These are phyloP conservation scores for Heliamphora exappendiculata DNA, from an alignment of 148 eudicot species.

Conservation along the genomic window DNA sequence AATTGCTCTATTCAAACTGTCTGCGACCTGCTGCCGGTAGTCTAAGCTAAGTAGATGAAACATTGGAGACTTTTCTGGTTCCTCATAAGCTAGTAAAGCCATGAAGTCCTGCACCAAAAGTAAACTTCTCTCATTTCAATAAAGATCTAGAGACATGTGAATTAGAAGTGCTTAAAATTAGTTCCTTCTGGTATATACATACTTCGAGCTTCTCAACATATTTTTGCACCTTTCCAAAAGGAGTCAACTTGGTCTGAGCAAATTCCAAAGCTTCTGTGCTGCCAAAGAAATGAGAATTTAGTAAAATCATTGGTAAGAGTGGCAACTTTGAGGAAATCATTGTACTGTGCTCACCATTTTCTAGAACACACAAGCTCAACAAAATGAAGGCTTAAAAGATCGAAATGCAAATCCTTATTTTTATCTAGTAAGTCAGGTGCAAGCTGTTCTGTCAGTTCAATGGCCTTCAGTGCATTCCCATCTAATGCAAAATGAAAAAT, in stretches of 20 bases:
- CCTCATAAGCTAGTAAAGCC: constrained; percentile 86
- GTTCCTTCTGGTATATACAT: constrained; percentile 18
- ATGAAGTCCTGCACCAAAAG: constrained; percentile 53
- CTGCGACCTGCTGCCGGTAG: constrained; percentile 63
- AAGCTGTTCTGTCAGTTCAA: constrained; percentile 71
- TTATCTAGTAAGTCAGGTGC: constrained; percentile 68
- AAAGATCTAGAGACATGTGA: not conserved
- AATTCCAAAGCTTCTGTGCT: constrained; percentile 87
- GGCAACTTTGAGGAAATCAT: not conserved
- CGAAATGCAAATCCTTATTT: constrained; percentile 70
- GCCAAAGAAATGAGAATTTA: constrained; percentile 32
- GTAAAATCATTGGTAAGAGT: constrained; percentile 7
- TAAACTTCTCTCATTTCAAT: not conserved
- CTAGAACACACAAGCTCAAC: constrained; percentile 65
- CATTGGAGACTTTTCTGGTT: constrained; percentile 91
- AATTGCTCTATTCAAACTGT: constrained; percentile 69
- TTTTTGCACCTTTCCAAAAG: constrained; percentile 63
- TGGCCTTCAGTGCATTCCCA: constrained; percentile 69
- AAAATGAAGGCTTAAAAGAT: constrained; percentile 83
- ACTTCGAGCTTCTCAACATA: constrained; percentile 72
- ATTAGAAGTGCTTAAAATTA: not conserved
- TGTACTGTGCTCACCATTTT: constrained; percentile 46
- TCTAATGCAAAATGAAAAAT: constrained; percentile 55
- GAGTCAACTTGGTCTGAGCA: constrained; percentile 64
- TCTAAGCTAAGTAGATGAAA: constrained; percentile 67